Percentiles rank a stretch among this genome's conserved stretches.
phyloP scores from a whole-genome alignment of 2,329 filamentous ascomycete species.

The Colletotrichum lupini region DNA sequence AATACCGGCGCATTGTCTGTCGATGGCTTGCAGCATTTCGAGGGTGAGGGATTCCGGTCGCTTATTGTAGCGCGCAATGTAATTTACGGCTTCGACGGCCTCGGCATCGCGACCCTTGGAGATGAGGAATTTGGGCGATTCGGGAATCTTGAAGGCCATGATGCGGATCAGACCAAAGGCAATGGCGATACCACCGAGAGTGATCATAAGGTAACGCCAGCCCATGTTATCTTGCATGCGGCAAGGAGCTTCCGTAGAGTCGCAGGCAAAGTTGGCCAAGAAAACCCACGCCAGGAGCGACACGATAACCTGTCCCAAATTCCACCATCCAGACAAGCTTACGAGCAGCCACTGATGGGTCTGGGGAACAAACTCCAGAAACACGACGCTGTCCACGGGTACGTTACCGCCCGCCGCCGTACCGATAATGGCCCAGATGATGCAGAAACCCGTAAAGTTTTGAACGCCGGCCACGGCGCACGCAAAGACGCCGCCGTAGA shows the following conservation, averaged over 20 bases:
- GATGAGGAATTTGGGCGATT: constrained; percentile 59
- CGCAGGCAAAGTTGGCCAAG: constrained; percentile 54
- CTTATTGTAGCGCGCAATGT: constrained; percentile 54
- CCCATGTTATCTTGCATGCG: constrained; percentile 57
- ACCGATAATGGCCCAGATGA: constrained; percentile 63
- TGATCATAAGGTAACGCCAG: constrained; percentile 59
- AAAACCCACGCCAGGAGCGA: constrained; percentile 58
- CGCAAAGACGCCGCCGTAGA: constrained; percentile 64
- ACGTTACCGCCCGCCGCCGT: constrained; percentile 59
- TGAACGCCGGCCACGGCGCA: constrained; percentile 66
- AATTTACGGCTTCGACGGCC: constrained; percentile 58
- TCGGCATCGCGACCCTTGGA: constrained; percentile 56
- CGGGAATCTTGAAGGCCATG: constrained; percentile 58
- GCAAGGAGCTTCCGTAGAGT: constrained; percentile 46
- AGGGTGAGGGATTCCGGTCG: constrained; percentile 47
- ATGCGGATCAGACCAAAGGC: constrained; percentile 56
- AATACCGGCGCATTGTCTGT: constrained; percentile 7
- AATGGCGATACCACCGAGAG: constrained; percentile 56
- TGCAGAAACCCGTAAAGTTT: constrained; percentile 66
- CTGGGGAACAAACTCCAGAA: constrained; percentile 61
- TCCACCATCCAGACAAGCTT: constrained; percentile 61
- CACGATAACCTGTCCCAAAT: constrained; percentile 60
- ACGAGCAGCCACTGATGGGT: constrained; percentile 60
- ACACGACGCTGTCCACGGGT: constrained; percentile 62
- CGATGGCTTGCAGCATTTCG: constrained; percentile 46